These are phyloP conservation scores for Leptomonas pyrrhocoris DNA, from an alignment of 208 protist genomes.

Conservation along the genomic window DNA sequence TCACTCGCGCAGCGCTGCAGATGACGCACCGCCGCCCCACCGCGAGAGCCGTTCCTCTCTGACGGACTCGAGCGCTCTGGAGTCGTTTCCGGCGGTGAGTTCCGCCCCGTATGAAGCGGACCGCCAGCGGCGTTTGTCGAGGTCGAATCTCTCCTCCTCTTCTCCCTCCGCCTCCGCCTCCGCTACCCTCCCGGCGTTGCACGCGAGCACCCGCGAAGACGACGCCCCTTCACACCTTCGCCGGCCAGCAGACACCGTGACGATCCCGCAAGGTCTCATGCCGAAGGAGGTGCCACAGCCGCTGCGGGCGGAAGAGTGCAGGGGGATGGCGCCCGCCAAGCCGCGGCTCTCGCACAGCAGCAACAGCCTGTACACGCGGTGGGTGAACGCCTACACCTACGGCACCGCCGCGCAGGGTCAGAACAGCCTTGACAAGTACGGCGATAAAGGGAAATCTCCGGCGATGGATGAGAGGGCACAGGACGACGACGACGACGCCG, in stretches of 20 bases:
- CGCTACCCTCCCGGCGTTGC: not conserved
- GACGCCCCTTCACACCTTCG: not conserved
- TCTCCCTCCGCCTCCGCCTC: not conserved
- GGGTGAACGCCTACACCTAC: constrained; percentile 17
- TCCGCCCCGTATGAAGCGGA: not conserved
- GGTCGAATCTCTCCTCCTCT: too few relatives aligned
- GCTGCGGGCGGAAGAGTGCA: constrained; percentile 7
- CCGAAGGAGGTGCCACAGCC: constrained; percentile 17
- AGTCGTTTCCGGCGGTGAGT: not conserved
- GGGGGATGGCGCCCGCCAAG: not conserved
- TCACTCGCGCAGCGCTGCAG: too few relatives aligned
- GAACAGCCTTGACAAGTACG: constrained; percentile 6
- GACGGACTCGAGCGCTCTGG: not conserved
- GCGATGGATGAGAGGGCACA: not conserved
- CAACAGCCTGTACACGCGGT: constrained; percentile 10
- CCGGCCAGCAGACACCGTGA: not conserved
- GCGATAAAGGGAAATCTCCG: not conserved
- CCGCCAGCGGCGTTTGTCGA: not conserved
- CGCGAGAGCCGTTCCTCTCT: too few relatives aligned
- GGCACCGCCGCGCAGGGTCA: constrained; percentile 5
- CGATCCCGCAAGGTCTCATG: constrained; percentile 10
- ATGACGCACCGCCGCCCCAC: too few relatives aligned
- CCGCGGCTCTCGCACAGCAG: not conserved
- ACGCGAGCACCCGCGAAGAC: not conserved
- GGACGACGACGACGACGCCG: too few relatives aligned